phyloP scores from a whole-genome alignment of 768 basidiomycete genomes.

The Lactifluus volemus region DNA sequence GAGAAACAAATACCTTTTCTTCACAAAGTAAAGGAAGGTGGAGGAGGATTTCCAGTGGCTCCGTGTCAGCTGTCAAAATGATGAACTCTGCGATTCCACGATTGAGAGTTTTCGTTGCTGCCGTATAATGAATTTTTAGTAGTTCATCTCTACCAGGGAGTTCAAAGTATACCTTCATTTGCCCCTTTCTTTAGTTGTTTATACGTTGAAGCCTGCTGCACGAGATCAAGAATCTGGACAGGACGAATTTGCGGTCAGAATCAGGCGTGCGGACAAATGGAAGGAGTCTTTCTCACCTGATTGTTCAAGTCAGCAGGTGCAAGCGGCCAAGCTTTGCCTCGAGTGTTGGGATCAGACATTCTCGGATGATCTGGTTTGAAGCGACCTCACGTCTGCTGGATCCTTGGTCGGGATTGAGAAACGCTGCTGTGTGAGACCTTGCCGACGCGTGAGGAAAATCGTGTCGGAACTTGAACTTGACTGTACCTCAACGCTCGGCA shows the following conservation, averaged over 20 bases:
- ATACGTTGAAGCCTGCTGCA: constrained; percentile 93
- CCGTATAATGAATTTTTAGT: background rate
- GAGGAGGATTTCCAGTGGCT: constrained; percentile 94
- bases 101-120: constrained; percentile 96
- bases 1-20: constrained; percentile 69
- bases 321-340: constrained; percentile 82
- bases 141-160: background rate
- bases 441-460: background rate
- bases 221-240: constrained; percentile 82
- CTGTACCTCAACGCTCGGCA: no score
- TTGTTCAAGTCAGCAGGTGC: constrained; percentile 85
- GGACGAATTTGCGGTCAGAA: background rate
- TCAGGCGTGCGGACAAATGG: background rate
- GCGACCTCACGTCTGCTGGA: constrained; percentile 75
- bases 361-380: constrained; percentile 23
- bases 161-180: constrained; percentile 71
- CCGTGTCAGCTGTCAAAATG: constrained; percentile 92
- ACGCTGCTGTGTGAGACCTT: background rate
- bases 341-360: constrained; percentile 50
- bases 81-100: constrained; percentile 98
- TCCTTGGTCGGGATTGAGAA: constrained; percentile 60
- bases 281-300: constrained; percentile 41
- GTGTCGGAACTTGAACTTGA: constrained; percentile 2
- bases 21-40: constrained; percentile 97
- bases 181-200: constrained; percentile 99